Evolutionary conservation across 768 basidiomycete genomes (phyloP).

Genomic region (Boletus huronensis): DNA sequence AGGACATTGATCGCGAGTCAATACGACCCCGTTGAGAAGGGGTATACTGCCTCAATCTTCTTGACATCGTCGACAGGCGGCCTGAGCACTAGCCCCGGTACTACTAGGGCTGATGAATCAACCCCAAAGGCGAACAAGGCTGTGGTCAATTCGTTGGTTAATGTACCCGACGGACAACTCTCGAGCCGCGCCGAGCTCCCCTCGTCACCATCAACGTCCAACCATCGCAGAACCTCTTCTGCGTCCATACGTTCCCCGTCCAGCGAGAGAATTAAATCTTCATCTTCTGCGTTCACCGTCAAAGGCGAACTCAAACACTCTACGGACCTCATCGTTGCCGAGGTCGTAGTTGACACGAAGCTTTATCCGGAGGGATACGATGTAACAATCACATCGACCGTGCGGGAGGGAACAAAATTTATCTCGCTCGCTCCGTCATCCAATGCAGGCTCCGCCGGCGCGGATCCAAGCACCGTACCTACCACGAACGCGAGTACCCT

Average conservation of each 20-base stretch:
- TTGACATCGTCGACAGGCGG: constrained; percentile 33
- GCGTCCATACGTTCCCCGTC: constrained; percentile 33
- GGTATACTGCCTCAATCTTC: constrained; percentile 51
- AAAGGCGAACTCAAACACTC: constrained; percentile 58
- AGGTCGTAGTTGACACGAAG: constrained; percentile 78
- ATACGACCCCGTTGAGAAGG: constrained; percentile 48
- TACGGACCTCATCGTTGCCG: constrained; percentile 73
- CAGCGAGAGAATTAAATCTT: constrained; percentile 29
- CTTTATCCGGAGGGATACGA: constrained; percentile 76
- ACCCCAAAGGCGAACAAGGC: constrained; percentile 43
- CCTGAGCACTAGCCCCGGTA: constrained; percentile 6
- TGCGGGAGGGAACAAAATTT: constrained; percentile 37
- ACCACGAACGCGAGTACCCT: constrained; percentile 27
- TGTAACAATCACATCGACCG: constrained; percentile 43
- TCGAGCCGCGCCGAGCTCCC: constrained; percentile 10
- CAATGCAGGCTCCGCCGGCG: neutral
- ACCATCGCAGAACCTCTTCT: constrained; percentile 19
- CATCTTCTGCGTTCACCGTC: constrained; percentile 55
- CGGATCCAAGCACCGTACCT: neutral
- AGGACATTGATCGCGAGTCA: constrained; percentile 54
- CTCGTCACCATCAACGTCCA: constrained; percentile 26
- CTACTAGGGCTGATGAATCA: constrained; percentile 31
- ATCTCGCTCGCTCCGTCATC: constrained; percentile 34
- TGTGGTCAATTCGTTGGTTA: constrained; percentile 24
- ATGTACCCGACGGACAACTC: constrained; percentile 14